Evolutionary conservation across 2,329 filamentous ascomycete genomes (phyloP).

Genomic region (Polychaeton citri): DNA sequence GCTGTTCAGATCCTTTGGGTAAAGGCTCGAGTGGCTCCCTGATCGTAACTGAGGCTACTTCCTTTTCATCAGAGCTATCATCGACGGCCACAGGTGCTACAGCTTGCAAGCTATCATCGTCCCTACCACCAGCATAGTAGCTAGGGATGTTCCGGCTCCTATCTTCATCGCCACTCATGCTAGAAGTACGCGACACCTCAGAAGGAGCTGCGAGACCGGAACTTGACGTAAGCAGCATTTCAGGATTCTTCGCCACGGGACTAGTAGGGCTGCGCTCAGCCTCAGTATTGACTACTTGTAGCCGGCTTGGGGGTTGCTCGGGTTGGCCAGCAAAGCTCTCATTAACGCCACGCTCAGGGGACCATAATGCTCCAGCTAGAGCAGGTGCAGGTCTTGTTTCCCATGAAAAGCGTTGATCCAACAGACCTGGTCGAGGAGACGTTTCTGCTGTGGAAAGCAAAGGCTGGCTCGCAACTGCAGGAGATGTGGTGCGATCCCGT

Average conservation of each 20-base stretch:
- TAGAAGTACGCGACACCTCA: not conserved
- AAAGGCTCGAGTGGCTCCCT: not conserved
- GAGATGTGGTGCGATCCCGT: not conserved
- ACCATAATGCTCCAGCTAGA: not conserved
- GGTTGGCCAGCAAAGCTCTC: not conserved
- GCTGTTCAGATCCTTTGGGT: no score
- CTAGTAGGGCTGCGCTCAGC: not conserved
- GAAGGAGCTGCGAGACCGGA: not conserved
- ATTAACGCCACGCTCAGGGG: not conserved
- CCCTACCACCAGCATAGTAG: not conserved
- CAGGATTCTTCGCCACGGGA: not conserved
- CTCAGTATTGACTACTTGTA: not conserved
- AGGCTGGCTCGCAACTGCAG: no score
- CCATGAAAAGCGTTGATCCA: constrained; percentile 26
- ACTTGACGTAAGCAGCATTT: not conserved
- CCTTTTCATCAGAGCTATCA: not conserved
- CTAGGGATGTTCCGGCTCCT: not conserved
- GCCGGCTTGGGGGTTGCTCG: not conserved
- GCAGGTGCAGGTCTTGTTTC: constrained; percentile 13
- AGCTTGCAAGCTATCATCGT: not conserved
- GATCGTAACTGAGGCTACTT: not conserved
- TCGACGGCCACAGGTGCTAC: not conserved
- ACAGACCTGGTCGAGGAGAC: constrained; percentile 6
- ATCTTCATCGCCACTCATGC: not conserved
- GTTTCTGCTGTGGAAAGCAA: no score